Evolutionary conservation across 495 filamentous ascomycete genomes (phyloP).

Genomic region (Massariosphaeria phaeospora): DNA sequence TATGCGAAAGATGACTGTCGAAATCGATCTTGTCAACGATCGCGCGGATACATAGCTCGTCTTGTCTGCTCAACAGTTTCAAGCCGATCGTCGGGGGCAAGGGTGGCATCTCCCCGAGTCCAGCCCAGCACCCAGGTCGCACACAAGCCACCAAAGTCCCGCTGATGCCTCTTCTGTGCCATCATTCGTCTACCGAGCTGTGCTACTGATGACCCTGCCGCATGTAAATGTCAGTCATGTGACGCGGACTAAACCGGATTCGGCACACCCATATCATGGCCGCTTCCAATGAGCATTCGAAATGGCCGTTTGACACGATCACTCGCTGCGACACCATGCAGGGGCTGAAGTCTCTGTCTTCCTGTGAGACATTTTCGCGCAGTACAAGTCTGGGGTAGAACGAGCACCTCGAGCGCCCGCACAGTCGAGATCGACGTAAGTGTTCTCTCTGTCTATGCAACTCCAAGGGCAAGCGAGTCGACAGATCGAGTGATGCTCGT

Average conservation of each 20-base stretch:
- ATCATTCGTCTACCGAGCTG: constrained; percentile 20
- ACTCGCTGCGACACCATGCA: constrained; percentile 19
- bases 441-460: too few relatives aligned
- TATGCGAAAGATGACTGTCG: neutral
- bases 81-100: constrained; percentile 18
- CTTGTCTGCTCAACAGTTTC: constrained; percentile 15
- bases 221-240: constrained; percentile 22
- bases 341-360: constrained; percentile 5
- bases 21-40: neutral
- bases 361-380: constrained; percentile 21
- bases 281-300: constrained; percentile 17
- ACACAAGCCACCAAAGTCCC: constrained; percentile 13
- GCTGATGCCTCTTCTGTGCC: constrained; percentile 9
- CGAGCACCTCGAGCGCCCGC: neutral
- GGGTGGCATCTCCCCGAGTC: neutral
- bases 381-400: constrained; percentile 1
- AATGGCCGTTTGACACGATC: constrained; percentile 3
- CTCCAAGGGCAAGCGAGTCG: too few relatives aligned
- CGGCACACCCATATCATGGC: neutral
- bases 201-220: constrained; percentile 22
- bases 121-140: constrained; percentile 20
- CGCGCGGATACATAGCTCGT: neutral
- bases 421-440: too few relatives aligned
- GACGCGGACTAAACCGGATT: constrained; percentile 13
- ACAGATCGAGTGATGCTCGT: too few relatives aligned